Evolutionary conservation across 345 rosid species (phyloP).

Genomic region (Hevea brasiliensis): DNA sequence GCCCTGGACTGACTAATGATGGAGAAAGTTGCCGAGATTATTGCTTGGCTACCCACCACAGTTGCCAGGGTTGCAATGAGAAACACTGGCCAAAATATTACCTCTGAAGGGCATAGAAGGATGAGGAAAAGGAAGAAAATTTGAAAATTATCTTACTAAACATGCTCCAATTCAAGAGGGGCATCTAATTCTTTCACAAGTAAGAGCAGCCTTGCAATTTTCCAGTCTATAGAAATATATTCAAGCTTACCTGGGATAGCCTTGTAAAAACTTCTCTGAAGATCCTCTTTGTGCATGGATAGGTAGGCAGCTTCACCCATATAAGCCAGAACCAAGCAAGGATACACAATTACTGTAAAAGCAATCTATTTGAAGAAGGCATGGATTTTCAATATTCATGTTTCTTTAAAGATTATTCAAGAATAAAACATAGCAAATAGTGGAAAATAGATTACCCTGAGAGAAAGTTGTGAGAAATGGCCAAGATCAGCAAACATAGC

Average conservation of each 20-base stretch:
- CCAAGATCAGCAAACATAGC: conserved; percentile 30
- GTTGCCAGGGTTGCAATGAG: conserved; percentile 24
- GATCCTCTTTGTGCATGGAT: conserved; percentile 29
- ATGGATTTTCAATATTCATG: background rate
- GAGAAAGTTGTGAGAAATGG: conserved; percentile 19
- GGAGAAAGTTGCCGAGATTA: no score
- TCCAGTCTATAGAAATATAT: background rate
- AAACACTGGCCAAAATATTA: conserved; percentile 22
- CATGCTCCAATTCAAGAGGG: no score
- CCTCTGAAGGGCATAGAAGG: conserved; percentile 1
- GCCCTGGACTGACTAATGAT: conserved; percentile 27
- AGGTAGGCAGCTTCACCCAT: conserved; percentile 37
- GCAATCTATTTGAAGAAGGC: conserved; percentile 38
- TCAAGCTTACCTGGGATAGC: conserved; percentile 35
- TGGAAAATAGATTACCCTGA: conserved; percentile 17
- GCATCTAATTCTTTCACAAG: no score
- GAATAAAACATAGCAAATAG: background rate
- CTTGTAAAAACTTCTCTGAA: conserved; percentile 27
- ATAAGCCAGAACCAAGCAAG: conserved; percentile 29
- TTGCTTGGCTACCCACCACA: conserved; percentile 35
- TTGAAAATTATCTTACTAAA: no score
- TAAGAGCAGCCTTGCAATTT: no score
- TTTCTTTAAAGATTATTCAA: background rate
- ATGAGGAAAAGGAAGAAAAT: background rate
- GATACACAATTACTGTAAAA: conserved; percentile 27